Base-by-base conservation (phyloP, 345 rosid species). In the Moricandia moricandioides region DNA sequence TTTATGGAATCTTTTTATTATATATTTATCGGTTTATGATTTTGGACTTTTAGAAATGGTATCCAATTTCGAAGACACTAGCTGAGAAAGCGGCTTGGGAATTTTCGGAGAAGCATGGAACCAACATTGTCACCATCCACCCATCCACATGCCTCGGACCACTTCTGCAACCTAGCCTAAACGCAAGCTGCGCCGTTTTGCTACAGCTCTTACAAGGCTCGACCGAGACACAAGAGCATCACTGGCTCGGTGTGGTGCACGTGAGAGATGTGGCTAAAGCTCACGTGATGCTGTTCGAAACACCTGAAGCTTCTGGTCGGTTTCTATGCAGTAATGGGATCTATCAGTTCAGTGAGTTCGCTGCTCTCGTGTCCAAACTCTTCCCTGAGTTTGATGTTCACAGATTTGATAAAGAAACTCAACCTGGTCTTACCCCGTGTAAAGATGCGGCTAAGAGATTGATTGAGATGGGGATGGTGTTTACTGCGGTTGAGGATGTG, bases 131-230 rank as follows among this genome's bases (percentile, higher is more conserved):
- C 8, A 83, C 91, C 0, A 88, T 93, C 66, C 86, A 87, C 78
- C 98, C 98, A 17, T 83, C 80, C 4, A 87, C 96, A 0, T 91
- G 93, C 79, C 83, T 91, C 1, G 98, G 98, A 43, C 89, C 92
- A 0, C 82, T 88, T 11, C 65, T 85, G 71, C 97, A 93, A 80
- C 89, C 92, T 1, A 72, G 81, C 70, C 78, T 91, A 78, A 91
- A 93, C 33, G 93, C 96, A 0, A 93, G 98, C 82, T 84, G 90
- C 45, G 90, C 89, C 0, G 24, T 21, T 21, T 21, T 21, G 24
- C 24, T 21, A 21, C 24, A 21, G 24, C 24, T 21, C 24, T 21
- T 21, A 21, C 24, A 21, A 21, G 24, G 24, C 24, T 21, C 24
- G 24, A 21, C 24, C 2, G 24, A 21, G 24, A 21, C 24, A 21